Evolutionary conservation across 2,329 filamentous ascomycete genomes (phyloP).

Genomic region (Exophiala xenobiotica): DNA sequence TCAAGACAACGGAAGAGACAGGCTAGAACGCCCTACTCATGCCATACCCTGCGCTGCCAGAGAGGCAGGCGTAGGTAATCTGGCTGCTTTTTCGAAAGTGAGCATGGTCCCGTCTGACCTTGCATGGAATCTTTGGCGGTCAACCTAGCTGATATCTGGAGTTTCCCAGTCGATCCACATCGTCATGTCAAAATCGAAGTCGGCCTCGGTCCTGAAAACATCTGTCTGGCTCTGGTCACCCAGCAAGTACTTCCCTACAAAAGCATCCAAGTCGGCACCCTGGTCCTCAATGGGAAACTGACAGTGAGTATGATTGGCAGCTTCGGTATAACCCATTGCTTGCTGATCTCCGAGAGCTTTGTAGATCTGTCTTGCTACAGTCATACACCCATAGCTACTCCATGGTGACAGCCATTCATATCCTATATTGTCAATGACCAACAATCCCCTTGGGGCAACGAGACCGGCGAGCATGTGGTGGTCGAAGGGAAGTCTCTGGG

Average conservation of each 20-base stretch:
- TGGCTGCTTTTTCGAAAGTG: too few species aligned
- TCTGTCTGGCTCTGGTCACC: conserved; percentile 34
- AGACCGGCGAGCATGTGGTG: conserved; percentile 60
- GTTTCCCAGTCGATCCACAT: conserved; percentile 44
- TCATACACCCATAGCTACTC: conserved; percentile 59
- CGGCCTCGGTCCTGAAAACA: conserved; percentile 32
- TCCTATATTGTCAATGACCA: conserved; percentile 58
- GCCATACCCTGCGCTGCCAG: too few species aligned
- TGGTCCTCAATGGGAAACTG: conserved; percentile 53
- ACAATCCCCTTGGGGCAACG: conserved; percentile 56
- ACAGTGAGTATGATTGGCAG: conserved; percentile 57
- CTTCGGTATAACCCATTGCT: conserved; percentile 59
- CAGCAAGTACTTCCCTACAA: conserved; percentile 57
- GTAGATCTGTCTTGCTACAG: conserved; percentile 55
- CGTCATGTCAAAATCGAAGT: conserved; percentile 39
- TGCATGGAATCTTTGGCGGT: too few species aligned
- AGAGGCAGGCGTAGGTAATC: too few species aligned
- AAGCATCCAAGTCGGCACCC: conserved; percentile 53
- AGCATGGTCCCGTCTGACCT: too few species aligned
- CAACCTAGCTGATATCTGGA: too few species aligned
- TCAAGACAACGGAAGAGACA: too few species aligned
- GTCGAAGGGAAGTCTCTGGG: conserved; percentile 53
- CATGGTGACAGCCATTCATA: conserved; percentile 60
- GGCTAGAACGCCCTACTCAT: too few species aligned
- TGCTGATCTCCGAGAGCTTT: conserved; percentile 53